These are phyloP conservation scores for Erodium texanum DNA, from an alignment of 441 rosid genomes.

Conservation along the genomic window DNA sequence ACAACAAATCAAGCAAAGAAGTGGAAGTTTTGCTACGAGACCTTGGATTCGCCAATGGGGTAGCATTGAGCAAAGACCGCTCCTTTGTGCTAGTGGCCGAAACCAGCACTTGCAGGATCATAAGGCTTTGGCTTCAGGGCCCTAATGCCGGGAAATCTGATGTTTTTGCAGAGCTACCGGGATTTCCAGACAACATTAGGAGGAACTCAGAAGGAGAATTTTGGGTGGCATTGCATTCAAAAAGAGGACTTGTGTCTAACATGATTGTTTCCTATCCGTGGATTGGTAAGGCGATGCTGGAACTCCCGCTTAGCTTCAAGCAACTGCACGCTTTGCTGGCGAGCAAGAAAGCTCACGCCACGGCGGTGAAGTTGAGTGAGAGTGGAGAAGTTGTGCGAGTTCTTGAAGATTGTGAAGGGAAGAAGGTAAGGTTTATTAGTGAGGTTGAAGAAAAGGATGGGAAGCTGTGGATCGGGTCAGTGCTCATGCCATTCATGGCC, in stretches of 20 bases:
- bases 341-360: constrained; percentile 15
- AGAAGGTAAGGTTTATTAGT: constrained; percentile 16
- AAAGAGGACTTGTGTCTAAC: constrained; percentile 7
- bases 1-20: constrained; percentile 1
- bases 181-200: constrained; percentile 5
- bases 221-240: constrained; percentile 18
- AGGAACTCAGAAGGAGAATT: constrained; percentile 17
- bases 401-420: constrained; percentile 21
- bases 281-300: constrained; percentile 15
- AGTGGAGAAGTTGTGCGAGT: constrained; percentile 16
- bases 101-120: background rate
- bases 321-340: constrained; percentile 14
- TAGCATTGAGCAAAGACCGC: constrained; percentile 16
- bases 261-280: constrained; percentile 8
- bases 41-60: constrained; percentile 12
- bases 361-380: constrained; percentile 16
- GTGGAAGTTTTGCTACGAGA: background rate
- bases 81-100: constrained; percentile 7
- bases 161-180: constrained; percentile 13
- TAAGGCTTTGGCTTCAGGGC: constrained; percentile 17
- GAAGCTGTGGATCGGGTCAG: constrained; percentile 22
- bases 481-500: constrained; percentile 21
- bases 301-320: constrained; percentile 16
- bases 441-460: constrained; percentile 26
- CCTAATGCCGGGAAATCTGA: constrained; percentile 14